Percentiles rank a stretch among this genome's conserved stretches.
Evolutionary conservation across 139 green algal genomes (phyloP).

Genomic region (Trebouxia sp.): DNA sequence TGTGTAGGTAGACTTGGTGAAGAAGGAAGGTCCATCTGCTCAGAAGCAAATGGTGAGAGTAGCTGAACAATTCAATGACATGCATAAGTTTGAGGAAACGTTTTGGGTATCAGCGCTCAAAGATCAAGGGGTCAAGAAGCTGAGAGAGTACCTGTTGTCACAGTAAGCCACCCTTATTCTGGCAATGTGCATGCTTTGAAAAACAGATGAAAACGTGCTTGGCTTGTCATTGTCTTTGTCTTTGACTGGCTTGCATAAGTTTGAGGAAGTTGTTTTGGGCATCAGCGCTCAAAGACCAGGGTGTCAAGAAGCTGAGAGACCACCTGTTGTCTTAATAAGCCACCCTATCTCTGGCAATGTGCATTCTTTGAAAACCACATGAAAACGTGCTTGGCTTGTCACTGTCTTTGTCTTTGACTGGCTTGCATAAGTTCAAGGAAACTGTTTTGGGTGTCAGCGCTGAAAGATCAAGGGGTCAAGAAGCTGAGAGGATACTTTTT

Average conservation of each 20-base stretch:
- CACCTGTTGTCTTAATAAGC: neutral
- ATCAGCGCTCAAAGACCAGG: neutral
- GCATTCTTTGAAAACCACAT: neutral
- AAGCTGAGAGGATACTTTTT: constrained; percentile 14
- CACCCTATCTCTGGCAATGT: neutral
- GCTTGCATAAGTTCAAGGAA: too few relatives aligned
- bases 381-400: neutral
- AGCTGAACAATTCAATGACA: neutral
- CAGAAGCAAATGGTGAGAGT: neutral
- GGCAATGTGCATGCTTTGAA: neutral
- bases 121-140: neutral
- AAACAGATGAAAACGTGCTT: neutral
- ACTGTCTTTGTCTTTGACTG: too few relatives aligned
- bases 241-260: neutral
- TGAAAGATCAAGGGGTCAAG: neutral
- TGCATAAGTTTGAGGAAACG: constrained; percentile 9
- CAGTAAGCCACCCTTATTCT: neutral
- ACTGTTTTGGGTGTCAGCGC: too few relatives aligned
- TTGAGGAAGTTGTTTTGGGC: too few relatives aligned
- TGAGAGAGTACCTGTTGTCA: constrained; percentile 13
- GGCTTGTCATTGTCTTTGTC: neutral
- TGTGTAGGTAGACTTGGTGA: constrained; percentile 21
- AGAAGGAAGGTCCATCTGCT: neutral
- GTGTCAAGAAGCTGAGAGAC: constrained; percentile 10
- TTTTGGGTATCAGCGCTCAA: constrained; percentile 12